phyloP scores from a whole-genome alignment of 805 yeast species.

The Lipomyces sp. region DNA sequence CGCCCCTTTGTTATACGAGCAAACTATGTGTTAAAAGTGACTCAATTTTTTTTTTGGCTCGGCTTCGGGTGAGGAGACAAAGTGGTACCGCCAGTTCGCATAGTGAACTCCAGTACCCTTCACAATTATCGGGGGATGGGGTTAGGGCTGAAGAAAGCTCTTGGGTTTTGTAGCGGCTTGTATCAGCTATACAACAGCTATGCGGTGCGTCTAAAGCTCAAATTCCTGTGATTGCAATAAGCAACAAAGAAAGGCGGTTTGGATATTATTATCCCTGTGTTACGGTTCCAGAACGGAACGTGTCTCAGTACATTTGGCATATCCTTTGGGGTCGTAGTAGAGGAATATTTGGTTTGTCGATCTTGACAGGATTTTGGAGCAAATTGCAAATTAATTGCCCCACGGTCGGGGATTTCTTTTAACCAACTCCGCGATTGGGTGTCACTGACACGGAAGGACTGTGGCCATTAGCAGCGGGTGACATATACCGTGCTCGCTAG shows the following conservation, averaged over 20 bases:
- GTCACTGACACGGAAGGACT: background rate
- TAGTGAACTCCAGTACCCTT: background rate
- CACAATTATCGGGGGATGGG: background rate
- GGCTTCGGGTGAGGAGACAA: background rate
- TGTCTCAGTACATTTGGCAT: background rate
- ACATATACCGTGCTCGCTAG: background rate
- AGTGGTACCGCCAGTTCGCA: background rate
- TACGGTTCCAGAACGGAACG: no score
- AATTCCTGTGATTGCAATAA: no score
- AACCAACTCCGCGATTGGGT: background rate
- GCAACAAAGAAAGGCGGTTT: no score
- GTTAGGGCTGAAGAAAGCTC: no score
- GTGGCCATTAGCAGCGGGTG: background rate
- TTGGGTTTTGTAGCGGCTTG: no score
- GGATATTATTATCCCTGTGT: no score
- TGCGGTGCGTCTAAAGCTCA: no score
- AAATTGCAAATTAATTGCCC: background rate
- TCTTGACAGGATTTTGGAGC: background rate
- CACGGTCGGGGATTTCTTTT: background rate
- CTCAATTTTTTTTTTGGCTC: background rate
- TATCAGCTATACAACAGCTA: no score
- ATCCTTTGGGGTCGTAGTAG: background rate
- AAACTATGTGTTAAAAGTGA: background rate
- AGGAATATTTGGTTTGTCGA: background rate
- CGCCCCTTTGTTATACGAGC: background rate